phyloP scores from a whole-genome alignment of 2,329 filamentous ascomycete species.

The Phialophora tarda region DNA sequence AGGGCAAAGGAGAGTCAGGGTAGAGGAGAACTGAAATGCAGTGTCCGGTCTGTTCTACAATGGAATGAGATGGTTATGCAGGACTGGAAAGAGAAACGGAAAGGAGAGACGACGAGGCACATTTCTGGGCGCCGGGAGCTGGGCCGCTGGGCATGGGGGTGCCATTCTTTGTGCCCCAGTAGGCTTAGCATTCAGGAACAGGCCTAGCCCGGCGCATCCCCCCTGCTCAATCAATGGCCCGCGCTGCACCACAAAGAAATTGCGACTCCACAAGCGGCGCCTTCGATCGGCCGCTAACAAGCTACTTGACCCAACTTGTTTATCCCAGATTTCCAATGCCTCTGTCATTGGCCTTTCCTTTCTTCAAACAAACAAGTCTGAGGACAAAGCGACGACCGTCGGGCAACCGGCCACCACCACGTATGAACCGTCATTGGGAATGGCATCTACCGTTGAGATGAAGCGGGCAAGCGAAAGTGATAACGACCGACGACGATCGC shows the following conservation, averaged over 20 bases:
- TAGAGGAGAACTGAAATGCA: conserved; percentile 19
- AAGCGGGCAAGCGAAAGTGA: conserved; percentile 12
- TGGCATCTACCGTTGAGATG: neutral
- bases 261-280: conserved; percentile 25
- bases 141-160: neutral
- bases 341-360: conserved; percentile 24
- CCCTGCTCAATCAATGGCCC: conserved; percentile 16
- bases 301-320: conserved; percentile 10
- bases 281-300: conserved; percentile 30
- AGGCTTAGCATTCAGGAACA: conserved; percentile 29
- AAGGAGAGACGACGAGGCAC: conserved; percentile 15
- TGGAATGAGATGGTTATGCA: conserved; percentile 16
- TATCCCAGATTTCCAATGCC: neutral
- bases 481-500: neutral
- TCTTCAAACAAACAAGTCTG: conserved; percentile 16
- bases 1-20: conserved; percentile 35
- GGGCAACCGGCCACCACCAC: conserved; percentile 1
- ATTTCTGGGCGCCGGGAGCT: conserved; percentile 25
- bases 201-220: conserved; percentile 19
- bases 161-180: conserved; percentile 13
- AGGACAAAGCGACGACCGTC: conserved; percentile 14
- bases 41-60: conserved; percentile 17
- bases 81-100: conserved; percentile 17
- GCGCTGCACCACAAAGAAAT: conserved; percentile 29
- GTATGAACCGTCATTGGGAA: conserved; percentile 3